These are phyloP conservation scores for Cadophora gregata DNA, from an alignment of 2,329 filamentous ascomycete genomes.

Conservation along the genomic window DNA sequence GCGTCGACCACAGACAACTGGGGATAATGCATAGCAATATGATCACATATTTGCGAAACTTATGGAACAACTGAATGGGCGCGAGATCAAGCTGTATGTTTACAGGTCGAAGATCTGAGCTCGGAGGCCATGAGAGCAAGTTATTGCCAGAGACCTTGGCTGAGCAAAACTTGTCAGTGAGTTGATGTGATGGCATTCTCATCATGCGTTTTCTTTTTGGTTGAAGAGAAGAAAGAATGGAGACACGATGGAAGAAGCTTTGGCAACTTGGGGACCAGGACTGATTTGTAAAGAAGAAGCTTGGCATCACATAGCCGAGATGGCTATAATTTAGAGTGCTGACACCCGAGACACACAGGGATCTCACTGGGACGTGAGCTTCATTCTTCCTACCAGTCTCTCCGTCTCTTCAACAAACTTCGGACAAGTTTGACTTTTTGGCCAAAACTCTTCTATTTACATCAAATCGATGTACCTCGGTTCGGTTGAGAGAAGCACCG, in stretches of 20 bases:
- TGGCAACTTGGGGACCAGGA: not conserved
- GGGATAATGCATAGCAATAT: too few species aligned
- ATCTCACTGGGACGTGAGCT: not conserved
- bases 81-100: too few species aligned
- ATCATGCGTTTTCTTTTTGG: not conserved
- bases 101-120: not conserved
- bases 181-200: not conserved
- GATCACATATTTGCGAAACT: too few species aligned
- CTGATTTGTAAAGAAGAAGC: too few species aligned
- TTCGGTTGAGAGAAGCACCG: not conserved
- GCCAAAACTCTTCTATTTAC: not conserved
- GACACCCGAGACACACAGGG: constrained; percentile 3
- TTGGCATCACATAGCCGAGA: constrained; percentile 8
- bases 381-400: not conserved
- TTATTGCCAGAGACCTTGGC: not conserved
- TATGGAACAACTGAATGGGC: too few species aligned
- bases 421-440: not conserved
- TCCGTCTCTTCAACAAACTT: not conserved
- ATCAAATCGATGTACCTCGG: not conserved
- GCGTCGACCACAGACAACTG: too few species aligned
- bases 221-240: not conserved
- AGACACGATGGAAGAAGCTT: not conserved
- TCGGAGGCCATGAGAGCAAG: not conserved
- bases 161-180: not conserved
- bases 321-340: constrained; percentile 9